A percentile compares a stretch with the other conserved stretches of the same genome.
phyloP scores from a whole-genome alignment of 257 asterid genomes.

The Orobanche coerulescens region DNA sequence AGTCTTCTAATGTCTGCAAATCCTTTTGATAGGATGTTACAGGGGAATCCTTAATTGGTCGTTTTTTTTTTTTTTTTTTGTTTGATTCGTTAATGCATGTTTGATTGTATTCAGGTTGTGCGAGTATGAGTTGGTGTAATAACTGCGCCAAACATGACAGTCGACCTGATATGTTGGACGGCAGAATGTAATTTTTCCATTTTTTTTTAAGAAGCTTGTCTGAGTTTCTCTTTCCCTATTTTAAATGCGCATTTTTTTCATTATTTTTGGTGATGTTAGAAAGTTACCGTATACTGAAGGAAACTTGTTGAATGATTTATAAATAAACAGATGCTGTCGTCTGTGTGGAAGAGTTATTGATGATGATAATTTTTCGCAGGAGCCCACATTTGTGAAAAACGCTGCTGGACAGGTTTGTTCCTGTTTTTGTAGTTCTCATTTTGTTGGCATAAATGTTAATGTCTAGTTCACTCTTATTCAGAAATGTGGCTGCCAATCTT shows the following conservation, averaged over 20 bases:
- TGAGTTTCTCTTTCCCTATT: neutral
- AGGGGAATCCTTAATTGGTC: too few relatives aligned
- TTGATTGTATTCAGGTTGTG: constrained; percentile 27
- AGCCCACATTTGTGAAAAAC: constrained; percentile 48
- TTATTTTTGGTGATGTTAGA: neutral
- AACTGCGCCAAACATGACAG: constrained; percentile 31
- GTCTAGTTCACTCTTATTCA: neutral
- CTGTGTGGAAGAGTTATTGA: constrained; percentile 60
- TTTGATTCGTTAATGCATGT: too few relatives aligned
- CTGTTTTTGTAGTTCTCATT: neutral
- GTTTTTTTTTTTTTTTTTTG: too few relatives aligned
- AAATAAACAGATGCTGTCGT: constrained; percentile 47
- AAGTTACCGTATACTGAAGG: neutral
- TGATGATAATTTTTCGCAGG: constrained; percentile 47
- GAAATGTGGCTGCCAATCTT: neutral
- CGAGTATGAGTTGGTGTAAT: constrained; percentile 39
- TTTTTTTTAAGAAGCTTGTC: too few relatives aligned
- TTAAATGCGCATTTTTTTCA: neutral
- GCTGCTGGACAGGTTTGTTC: constrained; percentile 57
- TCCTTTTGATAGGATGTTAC: too few relatives aligned
- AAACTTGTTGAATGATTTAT: constrained; percentile 12
- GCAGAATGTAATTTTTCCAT: constrained; percentile 46
- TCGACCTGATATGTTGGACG: constrained; percentile 28
- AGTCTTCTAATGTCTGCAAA: too few relatives aligned
- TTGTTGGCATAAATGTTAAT: neutral